Percentiles rank a stretch among this genome's conserved stretches.
phyloP scores from a whole-genome alignment of 2,329 filamentous ascomycete genomes.

The Aspergillus fumigatus region DNA sequence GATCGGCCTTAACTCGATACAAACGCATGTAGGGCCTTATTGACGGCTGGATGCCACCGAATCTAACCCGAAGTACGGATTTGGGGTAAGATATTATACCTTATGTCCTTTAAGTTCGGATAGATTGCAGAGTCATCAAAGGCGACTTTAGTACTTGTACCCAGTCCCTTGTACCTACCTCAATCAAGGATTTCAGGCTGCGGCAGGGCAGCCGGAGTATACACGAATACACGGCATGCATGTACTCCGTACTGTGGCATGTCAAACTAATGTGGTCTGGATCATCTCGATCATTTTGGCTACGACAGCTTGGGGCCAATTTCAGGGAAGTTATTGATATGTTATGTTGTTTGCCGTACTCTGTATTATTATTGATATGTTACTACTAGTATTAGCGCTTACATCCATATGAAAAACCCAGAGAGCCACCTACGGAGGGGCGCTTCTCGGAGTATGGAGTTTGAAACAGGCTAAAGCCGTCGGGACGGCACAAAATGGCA shows the following conservation, averaged over 20 bases:
- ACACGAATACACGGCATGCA: constrained; percentile 6
- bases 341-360: neutral
- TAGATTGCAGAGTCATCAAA: neutral
- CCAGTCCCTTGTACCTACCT: neutral
- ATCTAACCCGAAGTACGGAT: neutral
- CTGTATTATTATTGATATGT: neutral
- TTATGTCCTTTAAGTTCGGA: neutral
- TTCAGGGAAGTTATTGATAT: neutral
- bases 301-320: neutral
- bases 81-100: neutral
- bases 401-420: neutral
- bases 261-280: neutral
- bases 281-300: neutral
- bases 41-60: neutral
- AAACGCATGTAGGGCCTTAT: neutral
- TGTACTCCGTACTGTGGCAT: neutral
- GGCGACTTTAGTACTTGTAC: neutral
- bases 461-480: constrained; percentile 25
- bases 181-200: neutral
- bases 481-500: constrained; percentile 10
- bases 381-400: neutral
- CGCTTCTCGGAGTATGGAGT: constrained; percentile 19
- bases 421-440: neutral
- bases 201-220: neutral
- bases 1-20: neutral